These are phyloP conservation scores for Camellia lanceoleosa DNA, from an alignment of 148 eudicot genomes.

Conservation along the genomic window DNA sequence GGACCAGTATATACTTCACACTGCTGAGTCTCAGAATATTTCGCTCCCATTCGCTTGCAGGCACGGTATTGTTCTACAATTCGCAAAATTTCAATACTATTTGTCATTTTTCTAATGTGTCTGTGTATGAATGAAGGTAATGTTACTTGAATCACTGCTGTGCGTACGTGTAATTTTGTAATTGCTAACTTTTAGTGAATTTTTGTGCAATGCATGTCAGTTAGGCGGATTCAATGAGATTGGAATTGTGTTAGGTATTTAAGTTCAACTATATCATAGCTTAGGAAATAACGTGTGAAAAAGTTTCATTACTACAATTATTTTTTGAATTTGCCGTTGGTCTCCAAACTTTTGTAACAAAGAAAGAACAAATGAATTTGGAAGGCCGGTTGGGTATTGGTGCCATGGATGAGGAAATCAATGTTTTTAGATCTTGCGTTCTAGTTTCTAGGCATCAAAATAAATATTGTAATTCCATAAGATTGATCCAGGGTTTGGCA, in stretches of 20 bases:
- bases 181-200: neutral
- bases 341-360: neutral
- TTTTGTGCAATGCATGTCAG: neutral
- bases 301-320: neutral
- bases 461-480: neutral
- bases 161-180: neutral
- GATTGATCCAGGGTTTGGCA: neutral
- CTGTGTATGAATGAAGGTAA: neutral
- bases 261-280: neutral
- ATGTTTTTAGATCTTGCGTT: neutral
- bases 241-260: neutral
- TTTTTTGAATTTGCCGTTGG: neutral
- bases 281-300: neutral
- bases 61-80: constrained; percentile 62
- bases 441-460: neutral
- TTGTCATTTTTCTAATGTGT: neutral
- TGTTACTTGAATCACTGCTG: neutral
- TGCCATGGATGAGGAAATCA: neutral
- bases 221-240: neutral
- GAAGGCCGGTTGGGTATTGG: neutral
- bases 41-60: constrained; percentile 94
- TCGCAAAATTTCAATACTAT: neutral
- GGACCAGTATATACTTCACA: constrained; percentile 93
- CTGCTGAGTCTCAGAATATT: constrained; percentile 85
- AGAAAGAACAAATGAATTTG: neutral